Evolutionary conservation across 1,284 basidiomycete genomes (phyloP).

Genomic region (Ceratobasidium sp.): DNA sequence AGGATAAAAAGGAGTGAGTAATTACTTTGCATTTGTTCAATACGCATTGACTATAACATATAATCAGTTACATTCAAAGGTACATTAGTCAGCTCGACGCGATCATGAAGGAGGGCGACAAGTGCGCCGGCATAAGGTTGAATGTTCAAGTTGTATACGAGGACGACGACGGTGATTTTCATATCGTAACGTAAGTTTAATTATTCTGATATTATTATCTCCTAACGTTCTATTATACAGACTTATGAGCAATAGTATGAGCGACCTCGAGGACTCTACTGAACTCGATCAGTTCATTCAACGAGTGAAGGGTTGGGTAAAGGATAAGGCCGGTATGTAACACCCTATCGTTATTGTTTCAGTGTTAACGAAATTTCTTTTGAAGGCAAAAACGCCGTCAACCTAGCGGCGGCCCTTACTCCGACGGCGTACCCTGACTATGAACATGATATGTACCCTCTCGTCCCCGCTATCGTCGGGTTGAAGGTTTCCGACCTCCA

Average conservation of each 20-base stretch:
- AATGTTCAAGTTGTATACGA: constrained; percentile 3
- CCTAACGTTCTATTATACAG: not conserved
- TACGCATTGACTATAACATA: not conserved
- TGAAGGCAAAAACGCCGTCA: no score
- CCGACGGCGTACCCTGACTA: not conserved
- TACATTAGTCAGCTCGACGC: not conserved
- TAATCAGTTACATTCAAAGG: not conserved
- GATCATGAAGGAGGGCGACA: not conserved
- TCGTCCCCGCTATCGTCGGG: not conserved
- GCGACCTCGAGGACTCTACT: not conserved
- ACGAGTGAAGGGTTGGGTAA: not conserved
- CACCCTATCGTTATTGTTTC: not conserved
- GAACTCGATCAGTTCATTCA: not conserved
- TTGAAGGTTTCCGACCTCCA: not conserved
- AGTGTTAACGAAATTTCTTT: no score
- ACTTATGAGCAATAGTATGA: not conserved
- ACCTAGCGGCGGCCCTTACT: not conserved
- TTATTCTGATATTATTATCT: no score
- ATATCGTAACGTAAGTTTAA: constrained; percentile 15
- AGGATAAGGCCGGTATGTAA: not conserved
- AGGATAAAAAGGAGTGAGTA: not conserved
- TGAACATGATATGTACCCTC: not conserved
- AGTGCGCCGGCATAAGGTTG: not conserved
- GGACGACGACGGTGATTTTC: not conserved
- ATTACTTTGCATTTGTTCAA: not conserved